Evolutionary conservation across 257 asterid genomes (phyloP).

Genomic region (Nemophila menziesii): DNA sequence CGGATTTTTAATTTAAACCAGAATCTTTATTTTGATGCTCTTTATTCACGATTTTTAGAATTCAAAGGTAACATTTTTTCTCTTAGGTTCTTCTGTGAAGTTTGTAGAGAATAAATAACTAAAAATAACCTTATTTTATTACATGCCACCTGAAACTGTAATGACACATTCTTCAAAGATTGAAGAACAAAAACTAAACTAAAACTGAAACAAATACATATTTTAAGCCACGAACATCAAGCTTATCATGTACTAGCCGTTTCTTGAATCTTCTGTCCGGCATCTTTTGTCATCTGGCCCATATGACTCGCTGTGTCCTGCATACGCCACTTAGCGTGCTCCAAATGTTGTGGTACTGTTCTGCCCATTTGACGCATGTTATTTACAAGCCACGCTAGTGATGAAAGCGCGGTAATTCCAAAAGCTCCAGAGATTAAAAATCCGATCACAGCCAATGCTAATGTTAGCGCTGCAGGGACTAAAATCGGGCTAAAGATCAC

Average conservation of each 20-base stretch:
- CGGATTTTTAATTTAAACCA: too few relatives aligned
- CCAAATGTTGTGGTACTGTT: constrained; percentile 29
- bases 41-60: too few relatives aligned
- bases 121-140: too few relatives aligned
- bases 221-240: too few relatives aligned
- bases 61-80: too few relatives aligned
- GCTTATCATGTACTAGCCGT: constrained; percentile 2
- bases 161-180: too few relatives aligned
- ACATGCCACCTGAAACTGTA: too few relatives aligned
- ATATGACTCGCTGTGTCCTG: constrained; percentile 28
- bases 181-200: too few relatives aligned
- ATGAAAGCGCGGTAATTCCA: constrained; percentile 67
- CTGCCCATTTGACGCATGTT: constrained; percentile 31
- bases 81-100: too few relatives aligned
- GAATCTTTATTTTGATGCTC: too few relatives aligned
- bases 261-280: constrained; percentile 33
- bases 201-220: too few relatives aligned
- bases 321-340: constrained; percentile 34
- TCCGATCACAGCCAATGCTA: constrained; percentile 38
- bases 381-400: constrained; percentile 46
- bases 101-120: too few relatives aligned
- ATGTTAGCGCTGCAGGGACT: constrained; percentile 45
- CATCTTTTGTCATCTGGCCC: constrained; percentile 27
- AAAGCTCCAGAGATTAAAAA: constrained; percentile 57
- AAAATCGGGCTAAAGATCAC: constrained; percentile 59